phyloP scores from a whole-genome alignment of 2,329 filamentous ascomycete genomes.

The Trichoderma citrinoviride region DNA sequence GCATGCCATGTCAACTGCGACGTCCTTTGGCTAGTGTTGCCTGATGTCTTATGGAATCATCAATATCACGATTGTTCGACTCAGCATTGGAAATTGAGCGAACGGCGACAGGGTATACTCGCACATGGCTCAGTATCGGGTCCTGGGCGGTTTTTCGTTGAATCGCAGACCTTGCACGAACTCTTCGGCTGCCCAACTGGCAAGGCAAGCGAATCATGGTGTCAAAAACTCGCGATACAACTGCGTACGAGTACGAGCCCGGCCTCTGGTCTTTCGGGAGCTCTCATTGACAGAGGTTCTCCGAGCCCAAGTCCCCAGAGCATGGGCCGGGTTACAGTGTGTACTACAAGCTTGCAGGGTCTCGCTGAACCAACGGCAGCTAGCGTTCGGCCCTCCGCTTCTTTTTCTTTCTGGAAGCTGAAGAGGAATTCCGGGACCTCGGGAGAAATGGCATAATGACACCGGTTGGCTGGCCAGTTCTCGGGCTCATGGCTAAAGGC shows the following conservation, averaged over 20 bases:
- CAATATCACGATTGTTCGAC: no score
- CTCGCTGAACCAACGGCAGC: conserved; percentile 14
- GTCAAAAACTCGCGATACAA: neutral
- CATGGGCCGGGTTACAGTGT: neutral
- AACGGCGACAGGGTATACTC: neutral
- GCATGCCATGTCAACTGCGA: neutral
- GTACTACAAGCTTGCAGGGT: neutral
- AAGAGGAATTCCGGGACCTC: conserved; percentile 12
- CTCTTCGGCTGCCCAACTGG: neutral
- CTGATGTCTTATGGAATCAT: neutral
- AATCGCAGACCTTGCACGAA: neutral
- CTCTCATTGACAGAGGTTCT: neutral
- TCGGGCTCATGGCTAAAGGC: neutral
- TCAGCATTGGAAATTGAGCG: neutral
- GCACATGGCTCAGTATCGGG: neutral
- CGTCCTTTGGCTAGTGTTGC: neutral
- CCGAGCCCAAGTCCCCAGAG: neutral
- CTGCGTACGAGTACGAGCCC: neutral
- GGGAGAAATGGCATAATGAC: neutral
- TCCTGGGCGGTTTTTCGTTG: neutral
- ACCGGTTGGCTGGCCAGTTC: neutral
- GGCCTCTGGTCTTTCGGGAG: neutral
- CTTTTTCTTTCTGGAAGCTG: conserved; percentile 17
- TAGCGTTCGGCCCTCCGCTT: conserved; percentile 3
- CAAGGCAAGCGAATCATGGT: neutral